These are phyloP conservation scores for Aegilops speltoides DNA, from an alignment of 176 grass and related monocot species.

Conservation along the genomic window DNA sequence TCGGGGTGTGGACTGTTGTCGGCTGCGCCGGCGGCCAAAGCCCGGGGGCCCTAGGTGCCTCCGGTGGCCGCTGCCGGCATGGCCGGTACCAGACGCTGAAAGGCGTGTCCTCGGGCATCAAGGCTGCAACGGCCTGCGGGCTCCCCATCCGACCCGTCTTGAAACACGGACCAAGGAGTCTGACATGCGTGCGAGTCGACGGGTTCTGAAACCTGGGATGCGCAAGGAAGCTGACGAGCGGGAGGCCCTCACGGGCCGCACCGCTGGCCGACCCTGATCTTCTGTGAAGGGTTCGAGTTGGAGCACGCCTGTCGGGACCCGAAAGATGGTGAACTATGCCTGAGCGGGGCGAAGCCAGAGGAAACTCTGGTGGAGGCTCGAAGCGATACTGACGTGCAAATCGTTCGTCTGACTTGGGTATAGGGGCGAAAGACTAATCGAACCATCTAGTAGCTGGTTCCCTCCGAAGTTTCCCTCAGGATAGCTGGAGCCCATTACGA, in stretches of 20 bases:
- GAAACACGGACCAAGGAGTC: conserved; percentile 85
- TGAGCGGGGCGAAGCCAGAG: conserved; percentile 61
- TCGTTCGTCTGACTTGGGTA: conserved; percentile 73
- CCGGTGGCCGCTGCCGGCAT: no score
- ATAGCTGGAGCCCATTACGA: conserved; percentile 63
- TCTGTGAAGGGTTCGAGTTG: conserved; percentile 70
- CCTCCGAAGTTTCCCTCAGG: conserved; percentile 76
- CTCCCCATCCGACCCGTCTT: conserved; percentile 65
- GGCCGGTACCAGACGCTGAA: no score
- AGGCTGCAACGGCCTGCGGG: conserved; percentile 33
- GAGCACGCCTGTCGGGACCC: conserved; percentile 73
- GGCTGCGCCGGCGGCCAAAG: not conserved
- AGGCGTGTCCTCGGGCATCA: no score
- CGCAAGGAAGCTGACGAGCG: conserved; percentile 24
- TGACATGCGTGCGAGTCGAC: conserved; percentile 38
- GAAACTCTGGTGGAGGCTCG: conserved; percentile 73
- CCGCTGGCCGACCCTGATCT: conserved; percentile 61
- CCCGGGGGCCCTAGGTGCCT: not conserved
- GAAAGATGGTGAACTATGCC: conserved; percentile 90
- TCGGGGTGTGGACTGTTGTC: not conserved
- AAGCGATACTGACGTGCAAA: conserved; percentile 65
- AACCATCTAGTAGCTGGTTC: conserved; percentile 84
- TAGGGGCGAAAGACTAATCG: conserved; percentile 70
- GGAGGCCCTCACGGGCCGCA: conserved; percentile 13
- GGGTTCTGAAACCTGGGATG: conserved; percentile 20